Conservation (phyloP, 208 protist species). For the Sergeia podlipaevii region DNA sequence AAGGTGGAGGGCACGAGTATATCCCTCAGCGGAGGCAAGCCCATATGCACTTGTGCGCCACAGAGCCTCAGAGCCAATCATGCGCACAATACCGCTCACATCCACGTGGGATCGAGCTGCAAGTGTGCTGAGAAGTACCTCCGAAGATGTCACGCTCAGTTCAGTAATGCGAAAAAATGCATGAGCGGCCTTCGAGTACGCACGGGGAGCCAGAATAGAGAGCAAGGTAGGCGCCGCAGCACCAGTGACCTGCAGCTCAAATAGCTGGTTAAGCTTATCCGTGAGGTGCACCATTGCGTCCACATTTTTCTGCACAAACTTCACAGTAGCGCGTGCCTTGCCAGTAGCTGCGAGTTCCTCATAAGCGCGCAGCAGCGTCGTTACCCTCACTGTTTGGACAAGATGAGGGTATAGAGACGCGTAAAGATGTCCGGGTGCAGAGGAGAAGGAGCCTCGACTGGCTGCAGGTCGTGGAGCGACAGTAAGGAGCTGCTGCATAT, state of each 20-base stretch:
- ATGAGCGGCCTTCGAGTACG: slow-evolving; percentile 26
- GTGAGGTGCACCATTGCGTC: slow-evolving; percentile 34
- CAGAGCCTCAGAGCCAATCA: slow-evolving; percentile 31
- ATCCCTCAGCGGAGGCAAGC: slow-evolving; percentile 34
- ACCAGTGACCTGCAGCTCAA: slow-evolving; percentile 8
- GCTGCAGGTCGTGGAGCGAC: too few species aligned
- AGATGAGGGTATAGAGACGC: slow-evolving; percentile 15
- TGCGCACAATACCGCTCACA: slow-evolving; percentile 29
- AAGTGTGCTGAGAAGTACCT: slow-evolving; percentile 31
- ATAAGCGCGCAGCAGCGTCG: slow-evolving; percentile 28
- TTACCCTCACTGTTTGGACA: slow-evolving; percentile 23
- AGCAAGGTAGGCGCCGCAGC: neutral
- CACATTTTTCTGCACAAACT: slow-evolving; percentile 41
- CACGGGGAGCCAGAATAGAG: neutral
- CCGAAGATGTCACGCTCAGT: slow-evolving; percentile 15
- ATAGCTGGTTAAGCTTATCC: slow-evolving; percentile 15
- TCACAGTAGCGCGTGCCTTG: slow-evolving; percentile 22
- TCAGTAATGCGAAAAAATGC: slow-evolving; percentile 34
- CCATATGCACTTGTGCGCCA: slow-evolving; percentile 58
- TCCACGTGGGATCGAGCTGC: slow-evolving; percentile 29
- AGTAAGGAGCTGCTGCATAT: neutral
- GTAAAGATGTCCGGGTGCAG: slow-evolving; percentile 14
- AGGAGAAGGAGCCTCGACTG: neutral
- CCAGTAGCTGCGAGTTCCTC: slow-evolving; percentile 25
- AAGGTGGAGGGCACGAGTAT: slow-evolving; percentile 29